Conservation (phyloP, 768 basidiomycete species). For the Clavaria fumosa region DNA sequence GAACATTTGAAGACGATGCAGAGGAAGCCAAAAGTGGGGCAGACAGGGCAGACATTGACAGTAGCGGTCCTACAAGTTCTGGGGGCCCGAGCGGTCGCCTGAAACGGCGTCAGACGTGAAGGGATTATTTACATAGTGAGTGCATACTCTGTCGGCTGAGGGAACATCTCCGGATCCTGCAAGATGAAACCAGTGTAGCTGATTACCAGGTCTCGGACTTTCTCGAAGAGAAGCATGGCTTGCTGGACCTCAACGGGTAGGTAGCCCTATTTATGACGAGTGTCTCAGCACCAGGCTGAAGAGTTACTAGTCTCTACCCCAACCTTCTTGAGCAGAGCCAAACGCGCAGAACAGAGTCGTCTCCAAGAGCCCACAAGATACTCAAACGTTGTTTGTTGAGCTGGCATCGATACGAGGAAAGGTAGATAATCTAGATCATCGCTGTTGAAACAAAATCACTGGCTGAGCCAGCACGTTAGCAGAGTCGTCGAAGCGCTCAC, state of each 20-base stretch:
- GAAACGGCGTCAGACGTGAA: background rate
- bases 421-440: constrained; percentile 63
- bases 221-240: constrained; percentile 54
- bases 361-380: constrained; percentile 90
- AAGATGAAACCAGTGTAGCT: constrained; percentile 81
- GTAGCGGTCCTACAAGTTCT: constrained; percentile 71
- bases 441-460: too few species aligned
- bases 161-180: constrained; percentile 91
- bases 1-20: constrained; percentile 28
- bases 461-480: too few species aligned
- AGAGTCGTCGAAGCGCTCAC: constrained; percentile 25
- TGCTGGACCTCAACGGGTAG: constrained; percentile 43
- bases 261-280: constrained; percentile 29
- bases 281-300: background rate
- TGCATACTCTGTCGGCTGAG: constrained; percentile 59
- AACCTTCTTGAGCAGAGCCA: constrained; percentile 51
- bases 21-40: constrained; percentile 43
- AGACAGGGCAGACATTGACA: constrained; percentile 56
- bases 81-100: constrained; percentile 61
- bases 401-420: constrained; percentile 62
- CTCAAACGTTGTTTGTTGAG: constrained; percentile 70
- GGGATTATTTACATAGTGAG: background rate
- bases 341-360: constrained; percentile 45
- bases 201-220: constrained; percentile 66
- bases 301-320: constrained; percentile 2